A percentile compares a stretch with the other conserved stretches of the same genome.
phyloP scores from a whole-genome alignment of 257 asterid genomes.

The Jacaranda mimosifolia region DNA sequence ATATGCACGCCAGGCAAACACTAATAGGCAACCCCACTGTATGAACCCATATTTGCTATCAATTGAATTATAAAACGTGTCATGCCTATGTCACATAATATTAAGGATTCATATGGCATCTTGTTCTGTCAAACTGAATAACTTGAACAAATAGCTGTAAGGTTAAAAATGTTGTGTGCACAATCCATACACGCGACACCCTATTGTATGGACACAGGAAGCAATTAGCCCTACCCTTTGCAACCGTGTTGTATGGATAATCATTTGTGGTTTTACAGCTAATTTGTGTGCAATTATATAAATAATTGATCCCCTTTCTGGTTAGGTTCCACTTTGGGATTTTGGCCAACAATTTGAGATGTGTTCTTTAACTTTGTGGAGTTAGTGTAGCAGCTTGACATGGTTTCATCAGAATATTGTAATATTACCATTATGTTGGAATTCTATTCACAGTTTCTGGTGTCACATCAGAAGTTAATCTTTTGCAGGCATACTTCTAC shows the following conservation, averaged over 20 bases:
- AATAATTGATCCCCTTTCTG: not conserved
- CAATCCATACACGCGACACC: not conserved
- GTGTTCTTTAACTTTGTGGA: not conserved
- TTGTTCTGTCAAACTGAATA: not conserved
- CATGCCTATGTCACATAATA: too few relatives aligned
- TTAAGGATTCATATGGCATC: too few relatives aligned
- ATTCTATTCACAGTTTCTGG: conserved; percentile 17
- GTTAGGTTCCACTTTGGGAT: not conserved
- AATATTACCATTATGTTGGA: not conserved
- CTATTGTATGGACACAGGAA: not conserved
- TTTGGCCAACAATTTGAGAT: not conserved
- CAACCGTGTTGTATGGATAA: not conserved
- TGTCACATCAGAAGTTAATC: conserved; percentile 28
- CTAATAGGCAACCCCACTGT: too few relatives aligned
- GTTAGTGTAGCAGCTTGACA: conserved; percentile 13
- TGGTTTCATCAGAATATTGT: conserved; percentile 8
- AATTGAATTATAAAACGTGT: too few relatives aligned
- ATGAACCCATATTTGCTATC: too few relatives aligned
- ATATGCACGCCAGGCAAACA: too few relatives aligned
- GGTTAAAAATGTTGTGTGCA: not conserved
- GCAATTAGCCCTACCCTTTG: not conserved
- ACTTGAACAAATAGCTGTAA: conserved; percentile 8
- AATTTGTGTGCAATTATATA: not conserved
- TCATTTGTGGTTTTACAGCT: too few relatives aligned
- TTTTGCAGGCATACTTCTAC: conserved; percentile 52